A percentile compares a stretch with the other conserved stretches of the same genome.
These are phyloP conservation scores for Strombidium stylifer DNA, from an alignment of 73 alveolate genomes.

Conservation along the genomic window DNA sequence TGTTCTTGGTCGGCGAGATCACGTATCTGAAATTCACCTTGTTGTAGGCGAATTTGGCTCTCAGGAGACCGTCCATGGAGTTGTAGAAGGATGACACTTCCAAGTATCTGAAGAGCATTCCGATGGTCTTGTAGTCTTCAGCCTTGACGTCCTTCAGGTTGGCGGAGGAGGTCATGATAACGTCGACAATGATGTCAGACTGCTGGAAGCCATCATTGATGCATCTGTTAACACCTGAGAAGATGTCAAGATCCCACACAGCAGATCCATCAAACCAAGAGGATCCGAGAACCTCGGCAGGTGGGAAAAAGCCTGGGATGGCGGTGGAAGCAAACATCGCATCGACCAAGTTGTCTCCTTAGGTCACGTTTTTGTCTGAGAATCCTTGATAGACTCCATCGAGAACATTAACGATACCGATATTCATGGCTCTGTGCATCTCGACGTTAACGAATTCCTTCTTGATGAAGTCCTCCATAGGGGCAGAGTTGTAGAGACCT, in stretches of 20 bases:
- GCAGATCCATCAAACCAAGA: slow-evolving; percentile 59
- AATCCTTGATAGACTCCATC: neutral
- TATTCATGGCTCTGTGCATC: neutral
- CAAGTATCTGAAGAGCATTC: slow-evolving; percentile 10
- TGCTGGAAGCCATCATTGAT: slow-evolving; percentile 27
- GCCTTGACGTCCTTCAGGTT: neutral
- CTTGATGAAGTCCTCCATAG: slow-evolving; percentile 17
- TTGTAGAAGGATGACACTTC: slow-evolving; percentile 20
- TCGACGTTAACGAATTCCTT: slow-evolving; percentile 1
- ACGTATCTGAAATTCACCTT: slow-evolving; percentile 35
- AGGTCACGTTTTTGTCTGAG: neutral
- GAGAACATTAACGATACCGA: neutral
- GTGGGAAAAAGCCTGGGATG: slow-evolving; percentile 31
- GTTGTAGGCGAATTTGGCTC: slow-evolving; percentile 40
- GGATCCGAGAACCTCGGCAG: slow-evolving; percentile 8
- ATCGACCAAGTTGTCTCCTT: slow-evolving; percentile 1
- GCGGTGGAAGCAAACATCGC: slow-evolving; percentile 32
- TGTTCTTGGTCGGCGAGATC: slow-evolving; percentile 28
- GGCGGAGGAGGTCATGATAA: slow-evolving; percentile 23
- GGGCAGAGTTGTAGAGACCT: slow-evolving; percentile 54
- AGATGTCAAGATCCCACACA: slow-evolving; percentile 45
- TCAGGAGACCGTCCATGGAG: slow-evolving; percentile 14
- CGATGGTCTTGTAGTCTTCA: slow-evolving; percentile 5
- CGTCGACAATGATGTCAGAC: slow-evolving; percentile 56
- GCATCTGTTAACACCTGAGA: slow-evolving; percentile 49